A percentile compares a stretch with the other conserved stretches of the same genome.
Conservation (phyloP, 768 basidiomycete genomes). For the Tricholoma bakamatsutake region DNA sequence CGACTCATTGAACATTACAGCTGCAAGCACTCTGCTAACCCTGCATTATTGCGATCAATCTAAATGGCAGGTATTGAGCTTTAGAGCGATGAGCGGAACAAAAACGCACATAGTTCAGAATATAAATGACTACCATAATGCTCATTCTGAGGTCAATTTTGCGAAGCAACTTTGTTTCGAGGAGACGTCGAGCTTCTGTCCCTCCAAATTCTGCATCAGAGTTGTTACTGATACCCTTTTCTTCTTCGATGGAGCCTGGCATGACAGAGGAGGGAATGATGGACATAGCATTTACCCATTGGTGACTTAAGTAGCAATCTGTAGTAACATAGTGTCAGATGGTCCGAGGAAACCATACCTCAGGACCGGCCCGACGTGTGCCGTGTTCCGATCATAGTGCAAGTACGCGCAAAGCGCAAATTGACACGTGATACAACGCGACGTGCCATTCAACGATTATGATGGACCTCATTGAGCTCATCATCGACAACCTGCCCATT, state of each 20-base stretch:
- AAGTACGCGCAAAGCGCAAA: no score
- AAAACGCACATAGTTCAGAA: slow-evolving; percentile 33
- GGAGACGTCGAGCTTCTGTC: slow-evolving; percentile 14
- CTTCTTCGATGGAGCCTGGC: slow-evolving; percentile 13
- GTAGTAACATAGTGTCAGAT: no score
- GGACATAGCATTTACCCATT: no score
- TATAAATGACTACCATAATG: slow-evolving; percentile 42
- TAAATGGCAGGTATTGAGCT: slow-evolving; percentile 27
- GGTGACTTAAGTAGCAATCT: no score
- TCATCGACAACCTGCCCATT: slow-evolving; percentile 39
- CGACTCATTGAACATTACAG: not conserved
- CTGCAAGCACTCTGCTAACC: slow-evolving; percentile 29
- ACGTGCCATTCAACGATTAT: slow-evolving; percentile 4
- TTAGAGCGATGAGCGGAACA: not conserved
- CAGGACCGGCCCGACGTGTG: no score
- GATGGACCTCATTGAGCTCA: slow-evolving; percentile 25
- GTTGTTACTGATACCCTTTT: slow-evolving; percentile 5
- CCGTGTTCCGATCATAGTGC: no score
- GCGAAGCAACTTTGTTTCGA: slow-evolving; percentile 34
- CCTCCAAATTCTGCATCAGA: slow-evolving; percentile 25
- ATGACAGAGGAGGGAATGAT: slow-evolving; percentile 3
- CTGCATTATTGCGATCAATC: slow-evolving; percentile 71
- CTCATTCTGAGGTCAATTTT: slow-evolving; percentile 49
- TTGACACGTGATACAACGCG: no score
- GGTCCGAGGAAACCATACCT: no score